Conservation (phyloP, 1,284 basidiomycete species). For the Ceratobasidium sp. region DNA sequence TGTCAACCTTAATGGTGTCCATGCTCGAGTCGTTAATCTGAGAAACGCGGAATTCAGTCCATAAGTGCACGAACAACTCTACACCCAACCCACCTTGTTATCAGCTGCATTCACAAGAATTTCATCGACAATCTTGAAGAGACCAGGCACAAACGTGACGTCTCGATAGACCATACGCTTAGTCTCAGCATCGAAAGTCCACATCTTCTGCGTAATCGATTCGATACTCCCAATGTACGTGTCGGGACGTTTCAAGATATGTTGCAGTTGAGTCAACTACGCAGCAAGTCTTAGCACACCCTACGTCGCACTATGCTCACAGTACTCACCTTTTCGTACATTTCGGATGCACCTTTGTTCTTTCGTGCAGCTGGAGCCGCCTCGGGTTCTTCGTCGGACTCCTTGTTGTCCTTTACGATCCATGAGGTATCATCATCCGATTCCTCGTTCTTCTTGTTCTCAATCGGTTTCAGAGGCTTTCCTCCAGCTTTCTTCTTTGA, state of each 20-base stretch:
- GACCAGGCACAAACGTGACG: constrained; percentile 94
- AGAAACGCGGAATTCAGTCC: too few species aligned
- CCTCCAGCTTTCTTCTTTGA: constrained; percentile 55
- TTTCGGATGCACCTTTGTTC: constrained; percentile 91
- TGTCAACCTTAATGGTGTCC: constrained; percentile 88
- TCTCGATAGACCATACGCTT: constrained; percentile 84
- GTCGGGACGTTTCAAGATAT: constrained; percentile 96
- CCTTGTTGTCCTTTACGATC: constrained; percentile 55
- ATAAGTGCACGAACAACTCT: not conserved
- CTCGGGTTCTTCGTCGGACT: constrained; percentile 53
- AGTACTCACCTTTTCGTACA: constrained; percentile 82
- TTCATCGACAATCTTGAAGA: constrained; percentile 99
- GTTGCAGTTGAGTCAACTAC: constrained; percentile 95
- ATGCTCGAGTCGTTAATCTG: constrained; percentile 90
- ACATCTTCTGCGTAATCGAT: constrained; percentile 84
- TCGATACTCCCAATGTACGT: constrained; percentile 98
- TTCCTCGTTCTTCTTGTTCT: constrained; percentile 69
- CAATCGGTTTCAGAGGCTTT: constrained; percentile 62
- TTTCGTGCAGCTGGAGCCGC: constrained; percentile 53
- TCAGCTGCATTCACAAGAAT: constrained; percentile 99
- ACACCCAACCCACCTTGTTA: constrained; percentile 79
- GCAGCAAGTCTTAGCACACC: constrained; percentile 36
- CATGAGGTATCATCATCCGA: constrained; percentile 61
- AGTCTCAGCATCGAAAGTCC: constrained; percentile 85
- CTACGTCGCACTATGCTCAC: constrained; percentile 8